A percentile compares a stretch with the other conserved stretches of the same genome.
These are phyloP conservation scores for Hanseniaspora sp. DNA, from an alignment of 1,139 yeast species.

Conservation along the genomic window DNA sequence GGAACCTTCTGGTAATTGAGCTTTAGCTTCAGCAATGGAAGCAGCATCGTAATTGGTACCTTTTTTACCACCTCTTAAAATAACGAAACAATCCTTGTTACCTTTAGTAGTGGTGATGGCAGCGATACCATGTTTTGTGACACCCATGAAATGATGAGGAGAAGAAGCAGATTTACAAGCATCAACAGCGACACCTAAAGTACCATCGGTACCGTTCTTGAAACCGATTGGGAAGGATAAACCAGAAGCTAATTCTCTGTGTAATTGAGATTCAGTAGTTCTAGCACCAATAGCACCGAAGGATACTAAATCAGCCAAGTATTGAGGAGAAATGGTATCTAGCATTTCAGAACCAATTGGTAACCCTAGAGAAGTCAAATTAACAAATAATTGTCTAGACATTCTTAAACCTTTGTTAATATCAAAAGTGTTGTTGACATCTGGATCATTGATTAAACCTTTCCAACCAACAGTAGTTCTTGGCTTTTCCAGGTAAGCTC, in stretches of 20 bases:
- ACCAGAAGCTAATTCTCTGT: conserved; percentile 91
- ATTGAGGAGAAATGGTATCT: conserved; percentile 94
- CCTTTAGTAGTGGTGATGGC: conserved; percentile 95
- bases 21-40: conserved; percentile 61
- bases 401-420: conserved; percentile 89
- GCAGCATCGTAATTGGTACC: conserved; percentile 82
- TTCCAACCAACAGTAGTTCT: conserved; percentile 99
- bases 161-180: conserved; percentile 87
- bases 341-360: conserved; percentile 98
- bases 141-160: conserved; percentile 88
- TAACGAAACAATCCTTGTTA: conserved; percentile 79
- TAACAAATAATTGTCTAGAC: conserved; percentile 74
- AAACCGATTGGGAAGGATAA: conserved; percentile 94
- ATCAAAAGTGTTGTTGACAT: conserved; percentile 83
- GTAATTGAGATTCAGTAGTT: conserved; percentile 93
- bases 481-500: conserved; percentile 96
- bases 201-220: conserved; percentile 95
- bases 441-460: conserved; percentile 94
- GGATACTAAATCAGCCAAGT: conserved; percentile 76
- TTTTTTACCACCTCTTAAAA: conserved; percentile 87
- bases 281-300: conserved; percentile 97
- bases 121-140: conserved; percentile 87
- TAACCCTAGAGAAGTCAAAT: conserved; percentile 62
- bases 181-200: conserved; percentile 81
- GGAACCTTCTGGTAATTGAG: conserved; percentile 49